phyloP scores from a whole-genome alignment of 2,329 filamentous ascomycete genomes.

The Ophioceras dolichostomum region DNA sequence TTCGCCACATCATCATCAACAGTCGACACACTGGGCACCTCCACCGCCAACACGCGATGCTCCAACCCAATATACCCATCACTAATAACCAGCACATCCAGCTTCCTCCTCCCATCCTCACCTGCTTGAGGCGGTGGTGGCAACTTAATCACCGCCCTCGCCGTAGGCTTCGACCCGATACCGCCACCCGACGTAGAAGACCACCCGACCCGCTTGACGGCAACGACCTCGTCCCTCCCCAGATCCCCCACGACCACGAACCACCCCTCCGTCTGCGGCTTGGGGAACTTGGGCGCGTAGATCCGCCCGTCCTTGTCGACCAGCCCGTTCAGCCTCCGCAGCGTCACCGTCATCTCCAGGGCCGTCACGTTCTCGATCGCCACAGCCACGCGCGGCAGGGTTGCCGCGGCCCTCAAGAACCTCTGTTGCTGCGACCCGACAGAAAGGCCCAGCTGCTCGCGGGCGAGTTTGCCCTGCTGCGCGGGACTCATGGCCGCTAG shows the following conservation, averaged over 20 bases:
- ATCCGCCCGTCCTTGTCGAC: constrained; percentile 58
- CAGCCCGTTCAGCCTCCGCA: constrained; percentile 56
- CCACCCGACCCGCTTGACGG: constrained; percentile 81
- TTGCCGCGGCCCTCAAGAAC: constrained; percentile 46
- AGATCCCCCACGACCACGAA: constrained; percentile 68
- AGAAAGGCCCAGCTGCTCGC: constrained; percentile 36
- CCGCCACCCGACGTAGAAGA: constrained; percentile 13
- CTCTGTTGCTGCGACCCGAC: constrained; percentile 32
- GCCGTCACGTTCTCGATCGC: constrained; percentile 48
- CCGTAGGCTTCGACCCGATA: constrained; percentile 33
- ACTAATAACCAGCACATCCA: constrained; percentile 70
- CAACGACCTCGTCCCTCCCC: constrained; percentile 63
- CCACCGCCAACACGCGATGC: constrained; percentile 32
- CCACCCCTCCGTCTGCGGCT: constrained; percentile 88
- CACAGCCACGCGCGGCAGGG: constrained; percentile 59
- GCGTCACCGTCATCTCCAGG: constrained; percentile 42
- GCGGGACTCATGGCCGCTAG: constrained; percentile 22
- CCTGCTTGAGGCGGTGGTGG: constrained; percentile 37
- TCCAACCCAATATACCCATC: constrained; percentile 77
- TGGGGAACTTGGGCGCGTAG: constrained; percentile 82
- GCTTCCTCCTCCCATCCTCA: constrained; percentile 25
- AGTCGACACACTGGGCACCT: constrained; percentile 35
- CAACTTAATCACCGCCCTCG: constrained; percentile 47
- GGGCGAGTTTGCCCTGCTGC: constrained; percentile 18
- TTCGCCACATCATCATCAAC: constrained; percentile 34